Evolutionary conservation across 306 rosid genomes (phyloP).

Genomic region (Vicia faba): DNA sequence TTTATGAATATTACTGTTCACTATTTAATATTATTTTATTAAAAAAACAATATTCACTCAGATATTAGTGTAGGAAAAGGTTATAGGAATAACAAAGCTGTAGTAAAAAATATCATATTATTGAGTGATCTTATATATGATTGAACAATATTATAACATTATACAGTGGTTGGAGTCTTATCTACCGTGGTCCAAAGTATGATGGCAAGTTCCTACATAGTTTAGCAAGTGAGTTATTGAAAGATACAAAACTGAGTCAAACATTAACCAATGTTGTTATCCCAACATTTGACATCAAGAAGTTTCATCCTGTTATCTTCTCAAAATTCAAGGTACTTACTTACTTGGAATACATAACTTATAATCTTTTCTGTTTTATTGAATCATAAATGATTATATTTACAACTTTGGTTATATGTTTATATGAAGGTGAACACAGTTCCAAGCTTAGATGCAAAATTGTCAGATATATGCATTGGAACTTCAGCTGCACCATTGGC

Average conservation of each 20-base stretch:
- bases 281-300: constrained; percentile 36
- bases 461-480: constrained; percentile 38
- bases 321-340: constrained; percentile 35
- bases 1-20: too few species aligned
- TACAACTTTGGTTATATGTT: not conserved
- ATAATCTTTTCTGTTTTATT: too few species aligned
- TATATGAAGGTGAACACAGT: constrained; percentile 6
- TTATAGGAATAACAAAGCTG: too few species aligned
- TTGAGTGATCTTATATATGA: too few species aligned
- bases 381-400: too few species aligned
- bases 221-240: not conserved
- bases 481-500: constrained; percentile 40
- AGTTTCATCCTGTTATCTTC: constrained; percentile 29
- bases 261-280: constrained; percentile 41
- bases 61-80: too few species aligned
- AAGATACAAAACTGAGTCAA: not conserved
- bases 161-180: not conserved
- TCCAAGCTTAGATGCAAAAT: constrained; percentile 13
- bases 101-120: too few species aligned
- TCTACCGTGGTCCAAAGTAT: constrained; percentile 24
- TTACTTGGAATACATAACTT: not conserved
- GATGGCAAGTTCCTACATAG: constrained; percentile 32
- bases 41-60: too few species aligned
- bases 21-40: too few species aligned
- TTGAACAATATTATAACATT: too few species aligned